Evolutionary conservation across 2,329 filamentous ascomycete species (phyloP).

Genomic region (Dothistroma pini): DNA sequence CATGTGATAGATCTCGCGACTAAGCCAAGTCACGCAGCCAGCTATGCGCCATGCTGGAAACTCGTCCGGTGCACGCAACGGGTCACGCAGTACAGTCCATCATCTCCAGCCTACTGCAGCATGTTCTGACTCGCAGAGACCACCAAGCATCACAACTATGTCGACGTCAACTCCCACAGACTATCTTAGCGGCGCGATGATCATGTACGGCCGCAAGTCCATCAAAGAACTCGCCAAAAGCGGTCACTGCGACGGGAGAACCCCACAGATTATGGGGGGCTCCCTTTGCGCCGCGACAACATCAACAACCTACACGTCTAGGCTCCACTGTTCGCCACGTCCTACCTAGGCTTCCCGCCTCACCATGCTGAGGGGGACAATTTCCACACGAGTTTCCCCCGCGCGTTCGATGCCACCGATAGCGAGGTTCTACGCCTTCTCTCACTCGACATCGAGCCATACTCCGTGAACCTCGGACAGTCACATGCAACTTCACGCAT

Average conservation of each 20-base stretch:
- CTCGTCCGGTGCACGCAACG: too few species aligned
- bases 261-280: not conserved
- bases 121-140: too few species aligned
- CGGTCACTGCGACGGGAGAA: not conserved
- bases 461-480: not conserved
- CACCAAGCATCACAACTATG: too few species aligned
- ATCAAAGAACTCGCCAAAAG: not conserved
- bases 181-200: not conserved
- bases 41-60: too few species aligned
- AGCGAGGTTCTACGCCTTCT: not conserved
- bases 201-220: not conserved
- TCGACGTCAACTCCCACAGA: not conserved
- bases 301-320: not conserved
- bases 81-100: too few species aligned
- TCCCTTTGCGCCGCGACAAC: not conserved
- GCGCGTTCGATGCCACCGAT: not conserved
- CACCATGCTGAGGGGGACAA: too few species aligned
- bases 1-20: too few species aligned
- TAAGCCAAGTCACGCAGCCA: too few species aligned
- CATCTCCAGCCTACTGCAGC: too few species aligned
- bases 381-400: too few species aligned
- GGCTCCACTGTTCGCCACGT: not conserved
- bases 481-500: not conserved
- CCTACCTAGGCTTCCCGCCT: not conserved
- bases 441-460: not conserved